Evolutionary conservation across 805 yeast species (phyloP).

Genomic region (Candida ponderosae): DNA sequence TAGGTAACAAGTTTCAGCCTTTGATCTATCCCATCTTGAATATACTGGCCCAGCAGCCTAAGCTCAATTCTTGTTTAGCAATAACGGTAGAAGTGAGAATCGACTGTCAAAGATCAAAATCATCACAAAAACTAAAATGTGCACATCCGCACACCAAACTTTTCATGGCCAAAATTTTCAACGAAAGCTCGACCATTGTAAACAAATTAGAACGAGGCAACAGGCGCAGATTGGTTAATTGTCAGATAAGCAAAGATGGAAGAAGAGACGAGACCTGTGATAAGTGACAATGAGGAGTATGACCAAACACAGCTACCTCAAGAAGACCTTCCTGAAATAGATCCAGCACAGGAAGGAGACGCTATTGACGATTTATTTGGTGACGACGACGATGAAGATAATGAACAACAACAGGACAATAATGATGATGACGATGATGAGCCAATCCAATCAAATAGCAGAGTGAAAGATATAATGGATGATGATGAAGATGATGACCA

Average conservation of each 20-base stretch:
- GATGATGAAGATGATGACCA: constrained; percentile 29
- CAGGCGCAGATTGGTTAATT: neutral
- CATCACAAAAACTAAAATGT: too few relatives aligned
- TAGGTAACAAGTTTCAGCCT: too few relatives aligned
- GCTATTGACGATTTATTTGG: constrained; percentile 32
- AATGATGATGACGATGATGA: constrained; percentile 10
- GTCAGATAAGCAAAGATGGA: constrained; percentile 12
- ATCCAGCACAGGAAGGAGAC: constrained; percentile 22
- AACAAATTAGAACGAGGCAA: neutral
- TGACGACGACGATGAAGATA: neutral
- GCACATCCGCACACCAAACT: too few relatives aligned
- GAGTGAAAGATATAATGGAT: constrained; percentile 16
- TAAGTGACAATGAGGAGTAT: constrained; percentile 15
- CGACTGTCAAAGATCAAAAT: too few relatives aligned
- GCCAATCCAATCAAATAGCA: constrained; percentile 16
- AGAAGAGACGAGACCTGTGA: constrained; percentile 8
- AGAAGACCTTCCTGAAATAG: constrained; percentile 4
- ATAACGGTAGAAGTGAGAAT: too few relatives aligned
- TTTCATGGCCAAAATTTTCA: neutral
- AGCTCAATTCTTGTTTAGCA: too few relatives aligned
- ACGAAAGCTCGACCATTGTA: constrained; percentile 2
- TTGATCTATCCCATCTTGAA: too few relatives aligned
- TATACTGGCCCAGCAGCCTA: too few relatives aligned
- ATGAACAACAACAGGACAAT: constrained; percentile 16
- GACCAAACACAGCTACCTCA: constrained; percentile 1